Evolutionary conservation across 192 early-diverging fungal species (phyloP), one percentile per base, ranked within the genome.

Genomic region (Backusella tuberculispora): DNA sequence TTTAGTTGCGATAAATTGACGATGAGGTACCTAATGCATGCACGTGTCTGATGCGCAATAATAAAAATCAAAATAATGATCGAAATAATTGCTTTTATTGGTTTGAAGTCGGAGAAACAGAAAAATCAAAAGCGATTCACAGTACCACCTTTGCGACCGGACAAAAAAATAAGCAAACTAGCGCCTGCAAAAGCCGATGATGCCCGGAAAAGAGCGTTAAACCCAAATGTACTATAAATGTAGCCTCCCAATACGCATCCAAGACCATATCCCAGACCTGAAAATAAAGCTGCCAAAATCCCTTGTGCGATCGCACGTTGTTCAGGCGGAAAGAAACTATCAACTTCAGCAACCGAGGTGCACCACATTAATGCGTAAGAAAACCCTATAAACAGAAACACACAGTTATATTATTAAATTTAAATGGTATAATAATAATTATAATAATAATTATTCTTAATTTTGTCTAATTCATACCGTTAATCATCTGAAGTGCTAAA

Each of bases 221-320:
- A 37, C 14, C 69, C 63, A 40, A 48, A 71, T 17, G 40, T 34
- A 46, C 45, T 70, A 41, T 73, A 80, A 6, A 80, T 43, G 12
- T 67, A 38, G 34, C 74, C 74, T 46, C 74, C 56, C 5, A 75
- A 17, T 12, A 76, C 42, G 44, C 71, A 69, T 0, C 74, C 78
- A 13, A 76, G 13, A 40, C 74, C 74, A 42, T 73, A 80, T 4
- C 74, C 78, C 42, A 67, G 65, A 1, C 74, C 78, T 43, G 74
- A 76, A 47, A 68, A 72, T 24, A 66, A 47, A 13, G 73, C 78
- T 42, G 73, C 78, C 17, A 79, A 26, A 12, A 74, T 79, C 3
- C 78, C 78, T 71, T 79, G 78, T 37, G 78, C 78, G 5, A 79
- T 75, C 13, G 71, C 69, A 21, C 78, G 71, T 41, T 76, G 78